Evolutionary conservation across 78 protist species (phyloP), one percentile per base, ranked within the genome.

Genomic region (Speleostelium caveatum): DNA sequence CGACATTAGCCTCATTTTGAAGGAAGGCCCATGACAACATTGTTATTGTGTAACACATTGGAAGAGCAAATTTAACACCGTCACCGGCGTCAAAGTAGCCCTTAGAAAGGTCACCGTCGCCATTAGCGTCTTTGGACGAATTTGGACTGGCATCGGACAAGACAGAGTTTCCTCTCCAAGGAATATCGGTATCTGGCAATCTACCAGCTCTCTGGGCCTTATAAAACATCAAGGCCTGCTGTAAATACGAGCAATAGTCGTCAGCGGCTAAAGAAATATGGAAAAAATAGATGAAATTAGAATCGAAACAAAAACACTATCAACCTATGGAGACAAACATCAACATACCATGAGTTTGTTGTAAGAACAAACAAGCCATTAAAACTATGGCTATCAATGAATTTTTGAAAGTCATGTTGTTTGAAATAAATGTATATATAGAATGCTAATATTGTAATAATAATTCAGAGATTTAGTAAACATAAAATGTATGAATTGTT

Each of bases 71-170:
- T 62, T 86, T 86, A 21, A 83, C 83, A 73, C 71, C 73, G 26
- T 86, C 93, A 38, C 93, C 93, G 35, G 93, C 93, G 68, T 86
- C 93, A 73, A 86, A 86, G 33, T 86, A 86, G 5, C 93, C 93
- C 38, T 56, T 56, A 32, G 78, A 68, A 22, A 83, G 49, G 45
- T 83, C 39, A n/a, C 91, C 91, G 69, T 83, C 91, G 16, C 91
- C 91, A 83, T 83, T 69, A 0, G 80, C 69, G 69, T 83, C 72
- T 42, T 26, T 38, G 1, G 76, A 10, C 3, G 35, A 7, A 12
- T n/a, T 8, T 33, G 79, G 73, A 60, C 26, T 26, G 10, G 65
- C 35, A 55, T 79, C 89, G 1, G 17, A 21, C 30, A 55, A 51
- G n/a, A 62, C 91, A 6, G 91, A 69, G 28, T 83, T 58, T 41